A percentile compares a stretch with the other conserved stretches of the same genome.
These are phyloP conservation scores for Bocquillonia castaneifolia DNA, from an alignment of 441 rosid genomes.

Conservation along the genomic window DNA sequence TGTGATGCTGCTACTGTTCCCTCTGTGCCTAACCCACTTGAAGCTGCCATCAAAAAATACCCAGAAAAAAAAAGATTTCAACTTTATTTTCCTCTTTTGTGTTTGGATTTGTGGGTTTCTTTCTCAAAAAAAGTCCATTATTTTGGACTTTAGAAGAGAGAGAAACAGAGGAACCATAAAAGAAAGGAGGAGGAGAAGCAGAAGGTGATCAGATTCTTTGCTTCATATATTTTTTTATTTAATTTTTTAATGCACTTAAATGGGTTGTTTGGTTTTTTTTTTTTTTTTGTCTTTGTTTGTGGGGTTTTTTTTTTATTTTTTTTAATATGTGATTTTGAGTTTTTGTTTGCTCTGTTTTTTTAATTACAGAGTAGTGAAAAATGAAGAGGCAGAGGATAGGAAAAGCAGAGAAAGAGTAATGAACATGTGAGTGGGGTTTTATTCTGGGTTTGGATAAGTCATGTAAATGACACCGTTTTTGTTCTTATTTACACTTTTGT, in stretches of 20 bases:
- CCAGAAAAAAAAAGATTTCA: neutral
- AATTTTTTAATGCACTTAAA: neutral
- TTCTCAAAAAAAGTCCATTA: constrained; percentile 31
- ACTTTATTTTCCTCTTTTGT: constrained; percentile 10
- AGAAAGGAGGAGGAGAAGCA: constrained; percentile 20
- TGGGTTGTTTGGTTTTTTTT: neutral
- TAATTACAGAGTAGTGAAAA: constrained; percentile 21
- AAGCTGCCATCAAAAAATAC: constrained; percentile 37
- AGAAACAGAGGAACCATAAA: constrained; percentile 20
- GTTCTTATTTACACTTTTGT: constrained; percentile 22
- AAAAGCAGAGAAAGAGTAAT: neutral
- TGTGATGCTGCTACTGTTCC: constrained; percentile 12
- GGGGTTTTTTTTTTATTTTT: neutral
- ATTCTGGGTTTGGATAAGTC: constrained; percentile 17
- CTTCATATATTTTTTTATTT: constrained; percentile 12
- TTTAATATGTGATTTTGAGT: neutral
- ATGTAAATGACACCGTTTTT: constrained; percentile 15
- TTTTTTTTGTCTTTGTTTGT: constrained; percentile 4
- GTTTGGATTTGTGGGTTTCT: constrained; percentile 11
- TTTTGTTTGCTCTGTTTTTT: constrained; percentile 18
- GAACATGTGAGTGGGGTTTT: constrained; percentile 26
- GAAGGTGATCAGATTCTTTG: constrained; percentile 24
- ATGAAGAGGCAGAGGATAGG: constrained; percentile 16
- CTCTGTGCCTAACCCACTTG: constrained; percentile 26
- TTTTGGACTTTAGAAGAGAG: constrained; percentile 17